These are phyloP conservation scores for Balamuthia mandrillaris DNA, from an alignment of 208 protist genomes.

Conservation along the genomic window DNA sequence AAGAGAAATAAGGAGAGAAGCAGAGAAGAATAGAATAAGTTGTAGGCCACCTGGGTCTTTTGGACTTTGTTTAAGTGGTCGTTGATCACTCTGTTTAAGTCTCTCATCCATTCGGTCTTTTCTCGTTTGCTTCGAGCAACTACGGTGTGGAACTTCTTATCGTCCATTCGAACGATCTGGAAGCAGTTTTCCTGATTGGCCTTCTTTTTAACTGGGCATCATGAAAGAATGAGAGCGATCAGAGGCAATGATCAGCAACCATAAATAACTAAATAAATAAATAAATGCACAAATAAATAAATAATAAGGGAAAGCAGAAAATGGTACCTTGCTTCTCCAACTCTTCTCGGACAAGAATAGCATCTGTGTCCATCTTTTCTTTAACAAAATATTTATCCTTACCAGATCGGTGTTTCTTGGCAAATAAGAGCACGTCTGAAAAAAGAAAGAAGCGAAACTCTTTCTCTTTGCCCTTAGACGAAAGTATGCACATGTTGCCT, in stretches of 20 bases:
- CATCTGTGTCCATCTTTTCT: too few relatives aligned
- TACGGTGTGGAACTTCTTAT: background rate
- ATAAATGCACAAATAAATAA: too few relatives aligned
- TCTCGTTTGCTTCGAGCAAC: background rate
- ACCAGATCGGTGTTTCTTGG: background rate
- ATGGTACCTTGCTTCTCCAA: too few relatives aligned
- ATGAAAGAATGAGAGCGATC: too few relatives aligned
- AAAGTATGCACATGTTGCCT: background rate
- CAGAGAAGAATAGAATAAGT: background rate
- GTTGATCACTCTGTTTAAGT: background rate
- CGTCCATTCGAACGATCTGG: background rate
- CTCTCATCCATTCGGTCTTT: constrained; percentile 4
- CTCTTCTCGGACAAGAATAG: too few relatives aligned
- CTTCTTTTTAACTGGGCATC: too few relatives aligned
- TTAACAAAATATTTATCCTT: background rate
- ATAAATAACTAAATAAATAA: too few relatives aligned
- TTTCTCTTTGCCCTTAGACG: background rate
- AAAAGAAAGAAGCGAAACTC: constrained; percentile 18
- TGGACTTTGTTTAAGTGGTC: constrained; percentile 6
- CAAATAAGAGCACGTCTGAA: background rate
- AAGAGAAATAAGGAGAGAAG: background rate
- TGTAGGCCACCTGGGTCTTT: background rate
- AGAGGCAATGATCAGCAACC: too few relatives aligned
- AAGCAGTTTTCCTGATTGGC: too few relatives aligned
- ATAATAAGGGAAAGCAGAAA: too few relatives aligned